These are phyloP conservation scores for Colletotrichum navitas DNA, from an alignment of 2,329 filamentous ascomycete genomes.

Conservation along the genomic window DNA sequence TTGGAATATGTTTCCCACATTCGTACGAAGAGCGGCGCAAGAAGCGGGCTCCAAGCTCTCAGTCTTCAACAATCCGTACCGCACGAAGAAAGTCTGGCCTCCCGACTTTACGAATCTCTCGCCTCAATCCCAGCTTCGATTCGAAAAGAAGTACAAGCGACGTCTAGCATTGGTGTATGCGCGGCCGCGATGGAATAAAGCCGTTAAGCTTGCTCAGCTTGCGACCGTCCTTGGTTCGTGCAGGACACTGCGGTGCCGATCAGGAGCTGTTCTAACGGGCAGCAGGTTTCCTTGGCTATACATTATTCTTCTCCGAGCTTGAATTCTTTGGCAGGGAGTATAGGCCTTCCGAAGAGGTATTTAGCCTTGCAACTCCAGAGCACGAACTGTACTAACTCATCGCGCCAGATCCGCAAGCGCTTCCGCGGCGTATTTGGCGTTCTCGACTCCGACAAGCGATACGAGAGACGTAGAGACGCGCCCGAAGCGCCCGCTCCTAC, in stretches of 20 bases:
- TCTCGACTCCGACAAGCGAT: slow-evolving; percentile 57
- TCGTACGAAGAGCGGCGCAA: slow-evolving; percentile 47
- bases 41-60: slow-evolving; percentile 45
- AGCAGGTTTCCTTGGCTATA: slow-evolving; percentile 53
- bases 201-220: slow-evolving; percentile 74
- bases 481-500: slow-evolving; percentile 47
- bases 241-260: neutral
- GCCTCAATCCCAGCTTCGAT: slow-evolving; percentile 79
- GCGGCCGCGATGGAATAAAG: slow-evolving; percentile 74
- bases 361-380: neutral
- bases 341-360: slow-evolving; percentile 58
- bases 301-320: slow-evolving; percentile 59
- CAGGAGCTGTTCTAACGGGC: slow-evolving; percentile 29
- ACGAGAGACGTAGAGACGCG: slow-evolving; percentile 56
- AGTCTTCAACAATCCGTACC: slow-evolving; percentile 69
- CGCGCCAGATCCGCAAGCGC: slow-evolving; percentile 52
- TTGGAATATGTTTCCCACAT: slow-evolving; percentile 52
- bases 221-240: slow-evolving; percentile 67
- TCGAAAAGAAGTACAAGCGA: slow-evolving; percentile 84
- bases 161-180: slow-evolving; percentile 72
- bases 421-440: slow-evolving; percentile 56
- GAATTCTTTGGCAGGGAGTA: slow-evolving; percentile 59
- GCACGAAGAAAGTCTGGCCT: slow-evolving; percentile 80
- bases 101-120: slow-evolving; percentile 80
- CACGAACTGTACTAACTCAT: neutral